A percentile compares a stretch with the other conserved stretches of the same genome.
Conservation (phyloP, 192 early-diverging fungal species). For the Backusella parvicylindrica region DNA sequence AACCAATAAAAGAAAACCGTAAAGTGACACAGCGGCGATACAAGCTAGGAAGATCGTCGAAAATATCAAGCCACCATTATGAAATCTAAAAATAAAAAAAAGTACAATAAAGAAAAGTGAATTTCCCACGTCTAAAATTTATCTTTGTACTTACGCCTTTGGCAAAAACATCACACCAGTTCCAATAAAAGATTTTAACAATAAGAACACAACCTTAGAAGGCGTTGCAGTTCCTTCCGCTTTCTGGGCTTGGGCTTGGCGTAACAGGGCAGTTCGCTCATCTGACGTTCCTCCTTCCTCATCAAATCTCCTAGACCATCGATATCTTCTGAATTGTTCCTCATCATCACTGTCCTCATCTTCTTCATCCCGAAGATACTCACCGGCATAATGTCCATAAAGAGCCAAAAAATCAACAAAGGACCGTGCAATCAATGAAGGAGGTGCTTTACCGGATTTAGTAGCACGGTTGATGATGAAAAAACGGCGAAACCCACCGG, state of each 20-base stretch:
- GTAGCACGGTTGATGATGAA: conserved; percentile 74
- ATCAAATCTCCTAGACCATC: not conserved
- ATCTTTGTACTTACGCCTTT: conserved; percentile 11
- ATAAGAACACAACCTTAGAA: conserved; percentile 67
- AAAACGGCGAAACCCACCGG: conserved; percentile 87
- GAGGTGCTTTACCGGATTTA: conserved; percentile 62
- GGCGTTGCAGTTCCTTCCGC: conserved; percentile 59
- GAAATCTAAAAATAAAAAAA: conserved; percentile 35
- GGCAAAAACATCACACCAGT: conserved; percentile 38
- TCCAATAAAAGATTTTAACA: conserved; percentile 73
- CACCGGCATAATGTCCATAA: conserved; percentile 93
- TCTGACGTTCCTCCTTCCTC: not conserved
- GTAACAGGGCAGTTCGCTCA: conserved; percentile 25
- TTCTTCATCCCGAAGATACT: conserved; percentile 64
- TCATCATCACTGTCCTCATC: not conserved
- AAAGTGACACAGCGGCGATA: conserved; percentile 58
- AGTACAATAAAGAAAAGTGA: not conserved
- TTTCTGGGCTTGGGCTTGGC: not conserved
- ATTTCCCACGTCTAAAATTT: not conserved
- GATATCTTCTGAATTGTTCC: not conserved
- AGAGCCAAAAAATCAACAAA: conserved; percentile 93
- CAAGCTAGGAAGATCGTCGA: conserved; percentile 52
- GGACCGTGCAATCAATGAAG: conserved; percentile 77
- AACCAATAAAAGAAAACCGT: conserved; percentile 63
- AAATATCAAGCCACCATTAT: conserved; percentile 61